A percentile compares a stretch with the other conserved stretches of the same genome.
These are phyloP conservation scores for Saccharomycodes ludwigii DNA, from an alignment of 805 yeast species.

Conservation along the genomic window DNA sequence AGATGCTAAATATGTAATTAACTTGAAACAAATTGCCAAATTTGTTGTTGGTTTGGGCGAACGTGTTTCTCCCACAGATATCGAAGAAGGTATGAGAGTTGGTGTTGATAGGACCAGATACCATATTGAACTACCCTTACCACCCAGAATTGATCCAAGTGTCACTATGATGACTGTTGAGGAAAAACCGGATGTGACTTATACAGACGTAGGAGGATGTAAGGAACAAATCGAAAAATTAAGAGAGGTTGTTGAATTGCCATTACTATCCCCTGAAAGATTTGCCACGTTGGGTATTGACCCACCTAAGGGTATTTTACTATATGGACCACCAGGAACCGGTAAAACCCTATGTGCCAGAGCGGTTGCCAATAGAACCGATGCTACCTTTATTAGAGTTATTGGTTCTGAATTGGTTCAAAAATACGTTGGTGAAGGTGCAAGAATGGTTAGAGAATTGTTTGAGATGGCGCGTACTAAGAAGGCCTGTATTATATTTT, in stretches of 20 bases:
- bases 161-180: constrained; percentile 99
- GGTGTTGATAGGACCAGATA: constrained; percentile 97
- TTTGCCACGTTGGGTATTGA: constrained; percentile 95
- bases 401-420: constrained; percentile 98
- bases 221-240: constrained; percentile 96
- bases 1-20: constrained; percentile 86
- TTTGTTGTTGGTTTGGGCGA: constrained; percentile 95
- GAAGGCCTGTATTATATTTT: constrained; percentile 94
- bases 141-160: constrained; percentile 94
- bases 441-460: constrained; percentile 96
- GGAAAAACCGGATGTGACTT: constrained; percentile 98
- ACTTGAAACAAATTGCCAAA: constrained; percentile 95
- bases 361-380: constrained; percentile 98
- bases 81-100: constrained; percentile 98
- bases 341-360: constrained; percentile 98
- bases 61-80: constrained; percentile 95
- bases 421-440: constrained; percentile 99
- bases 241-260: constrained; percentile 92
- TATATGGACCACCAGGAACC: constrained; percentile 98
- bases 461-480: constrained; percentile 99
- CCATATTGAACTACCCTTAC: constrained; percentile 92
- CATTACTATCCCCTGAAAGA: constrained; percentile 88
- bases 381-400: constrained; percentile 95
- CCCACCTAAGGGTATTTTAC: constrained; percentile 94
- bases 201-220: constrained; percentile 97